Base-by-base conservation (phyloP, 495 filamentous ascomycete genomes). In the Neurospora terricola region DNA sequence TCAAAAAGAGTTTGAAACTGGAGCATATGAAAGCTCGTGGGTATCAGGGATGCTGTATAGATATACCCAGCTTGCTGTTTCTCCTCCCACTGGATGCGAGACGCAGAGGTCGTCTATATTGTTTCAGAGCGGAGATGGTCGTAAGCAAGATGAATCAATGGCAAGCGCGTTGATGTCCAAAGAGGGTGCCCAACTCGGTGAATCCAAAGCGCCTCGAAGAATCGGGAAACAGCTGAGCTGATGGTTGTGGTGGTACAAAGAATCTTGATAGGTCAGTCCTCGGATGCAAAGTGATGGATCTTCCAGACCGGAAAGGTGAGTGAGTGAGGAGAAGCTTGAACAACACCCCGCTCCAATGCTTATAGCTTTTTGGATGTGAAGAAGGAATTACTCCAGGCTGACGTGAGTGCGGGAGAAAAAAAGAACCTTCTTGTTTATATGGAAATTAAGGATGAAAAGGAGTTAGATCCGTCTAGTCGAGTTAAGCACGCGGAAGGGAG, bases 401-500 rank as follows among this genome's bases (percentile, higher is more conserved):
- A 30, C 54, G 36, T 72, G 62, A 68, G 21, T 36, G 68, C 40
- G 16, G 14, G 34, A 38, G 21, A 42, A 21, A 38, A 37, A 42
- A 69, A 73, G 45, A 70, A 2, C 14, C 68, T 69, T 69, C 16
- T 5, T 69, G 5, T 39, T 39, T 70, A 40, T 38, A 45, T 70
- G 43, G 34, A 40, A 66, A 66, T 66, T 34, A 34, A 66, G 54
- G 54, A 66, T 66, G 6, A 66, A 66, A 38, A 14, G 54, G 48
- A 38, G 48, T 68, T 54, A 54, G 23, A 36, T 68, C 39, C 34
- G 40, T 23, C 36, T 66, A 66, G 38, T 38, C 23, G 34, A 69
- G 27, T 72, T 34, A 45, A 37, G 69, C 69, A 75, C 73, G 75
- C 45, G 69, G 48, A 74, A 75, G 70, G 73, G 72, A 62, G 72